Evolutionary conservation across 495 filamentous ascomycete species (phyloP).

Genomic region (Penicillium coffeae): DNA sequence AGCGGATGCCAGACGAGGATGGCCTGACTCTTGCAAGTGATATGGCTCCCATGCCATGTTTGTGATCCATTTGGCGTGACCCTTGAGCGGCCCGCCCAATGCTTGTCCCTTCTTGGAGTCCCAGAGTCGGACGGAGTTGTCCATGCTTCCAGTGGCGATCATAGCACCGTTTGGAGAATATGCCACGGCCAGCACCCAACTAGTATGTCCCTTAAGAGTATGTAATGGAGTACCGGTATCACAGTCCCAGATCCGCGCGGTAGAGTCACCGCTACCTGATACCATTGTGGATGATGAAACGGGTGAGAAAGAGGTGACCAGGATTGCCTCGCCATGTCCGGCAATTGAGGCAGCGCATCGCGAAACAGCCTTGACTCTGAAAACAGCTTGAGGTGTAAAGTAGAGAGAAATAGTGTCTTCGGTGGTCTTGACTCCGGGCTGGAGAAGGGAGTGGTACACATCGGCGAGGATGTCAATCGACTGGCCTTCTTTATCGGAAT

Average conservation of each 20-base stretch:
- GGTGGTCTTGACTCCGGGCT: conserved; percentile 60
- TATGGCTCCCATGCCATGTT: conserved; percentile 92
- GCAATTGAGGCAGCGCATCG: conserved; percentile 83
- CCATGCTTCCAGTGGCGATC: conserved; percentile 91
- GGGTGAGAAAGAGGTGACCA: conserved; percentile 85
- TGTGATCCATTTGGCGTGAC: conserved; percentile 88
- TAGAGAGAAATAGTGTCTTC: conserved; percentile 74
- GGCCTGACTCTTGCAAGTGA: conserved; percentile 70
- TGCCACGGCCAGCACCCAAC: conserved; percentile 84
- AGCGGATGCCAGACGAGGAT: conserved; percentile 78
- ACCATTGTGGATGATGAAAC: conserved; percentile 74
- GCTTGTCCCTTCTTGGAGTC: conserved; percentile 77
- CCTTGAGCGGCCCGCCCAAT: conserved; percentile 73
- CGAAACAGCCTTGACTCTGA: conserved; percentile 87
- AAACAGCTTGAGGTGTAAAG: conserved; percentile 89
- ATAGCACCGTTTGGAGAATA: conserved; percentile 81
- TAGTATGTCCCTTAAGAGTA: conserved; percentile 88
- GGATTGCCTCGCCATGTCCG: conserved; percentile 89
- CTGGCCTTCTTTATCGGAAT: conserved; percentile 51
- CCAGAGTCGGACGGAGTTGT: conserved; percentile 88
- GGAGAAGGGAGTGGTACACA: conserved; percentile 67
- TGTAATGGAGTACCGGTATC: conserved; percentile 87
- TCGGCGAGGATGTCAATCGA: conserved; percentile 61
- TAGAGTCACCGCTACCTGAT: conserved; percentile 86
- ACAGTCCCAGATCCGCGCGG: conserved; percentile 92